Percentiles rank a stretch among this genome's conserved stretches.
Conservation (phyloP, 164 flowering plant species). For the Kalanchoe fedtschenkoi region DNA sequence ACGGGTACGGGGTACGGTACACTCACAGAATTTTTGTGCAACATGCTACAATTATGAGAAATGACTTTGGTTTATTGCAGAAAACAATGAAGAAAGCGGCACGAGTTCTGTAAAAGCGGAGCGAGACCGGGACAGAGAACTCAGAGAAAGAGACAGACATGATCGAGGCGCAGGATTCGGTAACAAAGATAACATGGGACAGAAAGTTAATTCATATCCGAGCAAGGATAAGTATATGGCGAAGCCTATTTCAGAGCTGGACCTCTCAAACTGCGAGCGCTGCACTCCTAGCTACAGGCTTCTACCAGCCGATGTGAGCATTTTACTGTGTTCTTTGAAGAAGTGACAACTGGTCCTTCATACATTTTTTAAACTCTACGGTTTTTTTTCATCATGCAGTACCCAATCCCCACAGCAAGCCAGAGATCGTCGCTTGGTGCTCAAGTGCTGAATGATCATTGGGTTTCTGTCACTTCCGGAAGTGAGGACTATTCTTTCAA, state of each 20-base stretch:
- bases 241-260: conserved; percentile 91
- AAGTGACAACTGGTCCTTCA: background rate
- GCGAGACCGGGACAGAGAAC: conserved; percentile 47
- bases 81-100: conserved; percentile 41
- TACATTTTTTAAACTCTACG: background rate
- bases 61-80: conserved; percentile 26
- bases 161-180: conserved; percentile 28
- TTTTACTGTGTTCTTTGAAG: background rate
- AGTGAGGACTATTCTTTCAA: conserved; percentile 97
- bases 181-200: conserved; percentile 30
- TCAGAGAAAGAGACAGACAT: conserved; percentile 53
- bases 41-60: background rate
- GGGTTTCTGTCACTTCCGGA: conserved; percentile 99
- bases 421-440: conserved; percentile 72
- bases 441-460: conserved; percentile 82
- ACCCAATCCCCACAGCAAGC: conserved; percentile 76
- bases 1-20: too few relatives aligned
- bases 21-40: too few relatives aligned
- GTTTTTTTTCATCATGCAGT: conserved; percentile 33
- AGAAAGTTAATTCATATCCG: conserved; percentile 29
- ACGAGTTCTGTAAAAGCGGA: conserved; percentile 50
- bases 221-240: conserved; percentile 59
- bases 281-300: conserved; percentile 98
- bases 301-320: conserved; percentile 75
- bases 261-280: conserved; percentile 81